Conservation (phyloP, 257 asterid genomes). For the Solanum neorickii region DNA sequence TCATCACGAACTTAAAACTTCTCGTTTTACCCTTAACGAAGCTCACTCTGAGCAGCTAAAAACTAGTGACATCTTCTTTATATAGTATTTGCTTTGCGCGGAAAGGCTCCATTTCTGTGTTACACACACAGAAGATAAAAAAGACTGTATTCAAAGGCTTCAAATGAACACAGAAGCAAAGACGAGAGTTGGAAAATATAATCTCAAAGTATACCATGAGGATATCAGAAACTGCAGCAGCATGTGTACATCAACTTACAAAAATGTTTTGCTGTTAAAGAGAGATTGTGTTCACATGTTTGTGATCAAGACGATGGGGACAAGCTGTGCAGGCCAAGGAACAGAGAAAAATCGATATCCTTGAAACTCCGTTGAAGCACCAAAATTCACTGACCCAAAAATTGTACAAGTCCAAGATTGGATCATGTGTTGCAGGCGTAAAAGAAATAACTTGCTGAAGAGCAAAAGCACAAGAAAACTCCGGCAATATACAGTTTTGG, state of each 20-base stretch:
- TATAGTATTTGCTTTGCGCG: background rate
- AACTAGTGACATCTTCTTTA: background rate
- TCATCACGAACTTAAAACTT: background rate
- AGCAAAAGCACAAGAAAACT: constrained; percentile 7
- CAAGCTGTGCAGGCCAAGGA: background rate
- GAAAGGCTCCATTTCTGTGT: background rate
- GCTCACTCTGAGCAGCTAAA: background rate
- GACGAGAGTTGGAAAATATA: background rate
- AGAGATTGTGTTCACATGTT: background rate
- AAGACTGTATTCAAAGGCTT: background rate
- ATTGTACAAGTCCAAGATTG: background rate
- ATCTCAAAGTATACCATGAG: background rate
- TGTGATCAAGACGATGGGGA: background rate
- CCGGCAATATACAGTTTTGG: constrained; percentile 25
- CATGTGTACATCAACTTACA: background rate
- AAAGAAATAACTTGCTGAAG: background rate
- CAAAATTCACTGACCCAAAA: background rate
- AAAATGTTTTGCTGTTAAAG: background rate
- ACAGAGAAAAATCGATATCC: background rate
- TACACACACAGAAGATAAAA: background rate
- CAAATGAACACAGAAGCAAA: background rate
- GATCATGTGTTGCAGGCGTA: background rate
- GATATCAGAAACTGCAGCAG: background rate
- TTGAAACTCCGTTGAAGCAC: background rate
- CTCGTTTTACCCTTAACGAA: background rate